Evolutionary conservation across 2,329 filamentous ascomycete species (phyloP).

Genomic region (Sporothrix inflata): DNA sequence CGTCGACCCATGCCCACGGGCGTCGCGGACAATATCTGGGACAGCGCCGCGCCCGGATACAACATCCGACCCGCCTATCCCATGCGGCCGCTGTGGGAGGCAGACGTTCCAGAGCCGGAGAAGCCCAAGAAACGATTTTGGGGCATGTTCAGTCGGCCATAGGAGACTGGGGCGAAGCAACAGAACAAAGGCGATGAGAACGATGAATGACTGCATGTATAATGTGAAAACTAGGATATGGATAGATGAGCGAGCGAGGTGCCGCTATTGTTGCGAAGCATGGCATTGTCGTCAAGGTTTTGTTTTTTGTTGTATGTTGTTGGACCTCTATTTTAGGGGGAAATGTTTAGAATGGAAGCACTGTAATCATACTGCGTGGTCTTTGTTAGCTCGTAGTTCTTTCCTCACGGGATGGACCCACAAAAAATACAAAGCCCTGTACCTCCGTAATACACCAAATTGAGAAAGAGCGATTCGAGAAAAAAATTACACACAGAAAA

Average conservation of each 20-base stretch:
- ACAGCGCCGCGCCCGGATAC: conserved; percentile 35
- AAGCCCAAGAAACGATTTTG: conserved; percentile 37
- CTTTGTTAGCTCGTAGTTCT: neutral
- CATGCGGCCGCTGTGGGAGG: conserved; percentile 38
- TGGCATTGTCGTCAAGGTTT: neutral
- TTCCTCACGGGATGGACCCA: conserved; percentile 5
- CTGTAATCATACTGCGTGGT: neutral
- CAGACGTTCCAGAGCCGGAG: conserved; percentile 35
- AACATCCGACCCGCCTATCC: conserved; percentile 42
- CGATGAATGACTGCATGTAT: neutral
- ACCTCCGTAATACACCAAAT: conserved; percentile 23
- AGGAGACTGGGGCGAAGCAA: neutral
- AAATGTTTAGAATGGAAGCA: neutral
- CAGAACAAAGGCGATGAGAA: neutral
- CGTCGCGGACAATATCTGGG: conserved; percentile 3
- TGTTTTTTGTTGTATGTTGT: neutral
- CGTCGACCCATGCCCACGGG: neutral
- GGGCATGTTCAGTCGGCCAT: conserved; percentile 36
- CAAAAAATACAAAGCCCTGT: conserved; percentile 24
- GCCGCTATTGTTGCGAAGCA: neutral
- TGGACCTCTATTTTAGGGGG: neutral
- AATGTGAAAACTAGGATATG: neutral
- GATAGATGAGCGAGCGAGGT: neutral
- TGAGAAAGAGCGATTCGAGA: conserved; percentile 16
- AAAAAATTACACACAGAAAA: conserved; percentile 25